Percentiles rank a stretch among this genome's conserved stretches.
Evolutionary conservation across 2,329 filamentous ascomycete species (phyloP).

Genomic region (Penicillium janthinellum): DNA sequence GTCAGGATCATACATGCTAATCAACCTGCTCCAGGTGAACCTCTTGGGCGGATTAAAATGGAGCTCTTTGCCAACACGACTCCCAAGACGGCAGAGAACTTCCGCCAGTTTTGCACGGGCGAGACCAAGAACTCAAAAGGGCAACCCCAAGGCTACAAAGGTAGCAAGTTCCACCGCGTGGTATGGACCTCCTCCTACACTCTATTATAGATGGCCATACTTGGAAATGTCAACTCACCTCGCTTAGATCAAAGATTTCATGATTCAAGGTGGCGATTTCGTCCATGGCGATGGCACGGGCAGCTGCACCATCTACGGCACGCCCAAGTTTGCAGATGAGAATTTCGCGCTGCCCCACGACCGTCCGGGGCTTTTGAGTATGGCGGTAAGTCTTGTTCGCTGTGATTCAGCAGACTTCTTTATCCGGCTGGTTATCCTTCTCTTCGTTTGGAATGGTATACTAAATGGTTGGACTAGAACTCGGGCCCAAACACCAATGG

Average conservation of each 20-base stretch:
- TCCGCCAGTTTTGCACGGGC: slow-evolving; percentile 94
- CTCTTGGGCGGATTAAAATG: slow-evolving; percentile 83
- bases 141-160: slow-evolving; percentile 89
- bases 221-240: not conserved
- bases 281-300: slow-evolving; percentile 91
- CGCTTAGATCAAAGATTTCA: slow-evolving; percentile 84
- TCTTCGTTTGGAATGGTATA: not conserved
- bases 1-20: not conserved
- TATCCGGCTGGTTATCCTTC: not conserved
- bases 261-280: slow-evolving; percentile 97
- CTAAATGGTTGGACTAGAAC: slow-evolving; percentile 59
- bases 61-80: slow-evolving; percentile 85
- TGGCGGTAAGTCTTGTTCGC: slow-evolving; percentile 69
- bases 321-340: slow-evolving; percentile 83
- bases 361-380: slow-evolving; percentile 77
- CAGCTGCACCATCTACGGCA: slow-evolving; percentile 83
- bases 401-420: not conserved
- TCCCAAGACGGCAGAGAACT: slow-evolving; percentile 91
- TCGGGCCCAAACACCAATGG: slow-evolving; percentile 91
- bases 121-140: slow-evolving; percentile 79
- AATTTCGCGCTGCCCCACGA: slow-evolving; percentile 83
- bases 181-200: slow-evolving; percentile 54
- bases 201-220: not conserved
- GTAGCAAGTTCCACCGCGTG: slow-evolving; percentile 89
- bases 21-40: slow-evolving; percentile 63